phyloP scores from a whole-genome alignment of 768 basidiomycete species.

The Crucibulum laeve region DNA sequence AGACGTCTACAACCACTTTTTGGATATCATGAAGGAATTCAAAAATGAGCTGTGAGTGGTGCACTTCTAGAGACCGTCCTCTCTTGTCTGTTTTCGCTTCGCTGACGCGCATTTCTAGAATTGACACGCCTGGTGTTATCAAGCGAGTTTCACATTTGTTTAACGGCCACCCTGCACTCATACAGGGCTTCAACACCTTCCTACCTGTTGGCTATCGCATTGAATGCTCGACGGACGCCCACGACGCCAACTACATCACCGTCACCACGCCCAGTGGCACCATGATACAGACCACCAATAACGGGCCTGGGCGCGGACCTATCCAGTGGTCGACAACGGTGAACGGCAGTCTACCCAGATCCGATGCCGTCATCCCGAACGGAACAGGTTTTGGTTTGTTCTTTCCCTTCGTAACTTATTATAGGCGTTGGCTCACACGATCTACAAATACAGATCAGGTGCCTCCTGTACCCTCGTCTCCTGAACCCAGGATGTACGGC shows the following conservation, averaged over 20 bases:
- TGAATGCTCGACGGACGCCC: slow-evolving; percentile 66
- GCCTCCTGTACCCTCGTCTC: slow-evolving; percentile 16
- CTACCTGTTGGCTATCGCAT: slow-evolving; percentile 93
- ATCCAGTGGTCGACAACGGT: slow-evolving; percentile 31
- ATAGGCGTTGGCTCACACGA: not conserved
- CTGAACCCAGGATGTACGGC: slow-evolving; percentile 27
- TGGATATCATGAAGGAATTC: slow-evolving; percentile 99
- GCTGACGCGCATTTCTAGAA: slow-evolving; percentile 39
- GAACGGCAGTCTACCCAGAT: slow-evolving; percentile 9
- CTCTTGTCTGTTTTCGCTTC: not conserved
- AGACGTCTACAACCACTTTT: slow-evolving; percentile 91
- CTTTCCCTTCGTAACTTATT: not conserved
- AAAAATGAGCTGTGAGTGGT: slow-evolving; percentile 83
- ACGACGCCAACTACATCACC: slow-evolving; percentile 64
- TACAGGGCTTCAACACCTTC: slow-evolving; percentile 98
- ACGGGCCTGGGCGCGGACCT: slow-evolving; percentile 30
- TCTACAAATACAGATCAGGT: slow-evolving; percentile 1
- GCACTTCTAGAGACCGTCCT: not conserved
- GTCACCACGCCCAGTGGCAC: slow-evolving; percentile 75
- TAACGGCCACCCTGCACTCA: slow-evolving; percentile 82
- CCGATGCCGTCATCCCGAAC: slow-evolving; percentile 3
- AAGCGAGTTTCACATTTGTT: slow-evolving; percentile 92
- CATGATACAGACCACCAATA: slow-evolving; percentile 52
- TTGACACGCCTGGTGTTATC: slow-evolving; percentile 97
- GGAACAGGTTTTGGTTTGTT: not conserved